Percentiles rank a stretch among this genome's conserved stretches.
These are phyloP conservation scores for Casuarina cunninghamiana DNA, from an alignment of 306 rosid species.

Conservation along the genomic window DNA sequence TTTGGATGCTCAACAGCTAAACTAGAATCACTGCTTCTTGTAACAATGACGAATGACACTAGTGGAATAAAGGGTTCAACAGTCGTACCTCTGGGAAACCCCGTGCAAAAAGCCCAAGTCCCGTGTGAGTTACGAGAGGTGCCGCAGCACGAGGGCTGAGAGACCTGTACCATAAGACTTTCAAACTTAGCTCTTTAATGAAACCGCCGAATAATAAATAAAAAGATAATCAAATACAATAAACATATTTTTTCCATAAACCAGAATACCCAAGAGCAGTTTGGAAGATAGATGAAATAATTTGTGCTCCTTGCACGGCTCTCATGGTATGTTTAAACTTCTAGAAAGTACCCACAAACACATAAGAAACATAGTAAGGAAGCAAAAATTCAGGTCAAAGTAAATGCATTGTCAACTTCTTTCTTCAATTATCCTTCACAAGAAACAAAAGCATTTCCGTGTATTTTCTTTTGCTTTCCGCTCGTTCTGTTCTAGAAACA, in stretches of 20 bases:
- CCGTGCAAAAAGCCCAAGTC: conserved; percentile 63
- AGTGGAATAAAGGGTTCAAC: too few relatives aligned
- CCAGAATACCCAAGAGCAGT: too few relatives aligned
- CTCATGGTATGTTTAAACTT: too few relatives aligned
- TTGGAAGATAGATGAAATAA: too few relatives aligned
- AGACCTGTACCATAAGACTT: conserved; percentile 46
- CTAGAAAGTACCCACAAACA: background rate
- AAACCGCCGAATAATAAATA: conserved; percentile 13
- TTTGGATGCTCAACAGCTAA: too few relatives aligned
- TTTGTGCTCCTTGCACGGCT: too few relatives aligned
- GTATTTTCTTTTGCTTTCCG: background rate
- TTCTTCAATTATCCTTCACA: background rate
- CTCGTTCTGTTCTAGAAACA: background rate
- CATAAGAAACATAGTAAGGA: conserved; percentile 15
- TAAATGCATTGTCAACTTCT: background rate
- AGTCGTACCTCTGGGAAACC: conserved; percentile 26
- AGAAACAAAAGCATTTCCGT: conserved; percentile 14
- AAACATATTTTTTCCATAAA: conserved; percentile 26
- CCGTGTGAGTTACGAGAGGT: conserved; percentile 82
- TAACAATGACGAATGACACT: too few relatives aligned
- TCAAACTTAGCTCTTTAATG: conserved; percentile 14
- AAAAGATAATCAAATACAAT: background rate
- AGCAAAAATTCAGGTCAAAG: conserved; percentile 11
- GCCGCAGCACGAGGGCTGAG: conserved; percentile 72
- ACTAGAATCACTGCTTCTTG: too few relatives aligned